Percentiles rank a stretch among this genome's conserved stretches.
These are phyloP conservation scores for Anacardium occidentale DNA, from an alignment of 345 rosid species.

Conservation along the genomic window DNA sequence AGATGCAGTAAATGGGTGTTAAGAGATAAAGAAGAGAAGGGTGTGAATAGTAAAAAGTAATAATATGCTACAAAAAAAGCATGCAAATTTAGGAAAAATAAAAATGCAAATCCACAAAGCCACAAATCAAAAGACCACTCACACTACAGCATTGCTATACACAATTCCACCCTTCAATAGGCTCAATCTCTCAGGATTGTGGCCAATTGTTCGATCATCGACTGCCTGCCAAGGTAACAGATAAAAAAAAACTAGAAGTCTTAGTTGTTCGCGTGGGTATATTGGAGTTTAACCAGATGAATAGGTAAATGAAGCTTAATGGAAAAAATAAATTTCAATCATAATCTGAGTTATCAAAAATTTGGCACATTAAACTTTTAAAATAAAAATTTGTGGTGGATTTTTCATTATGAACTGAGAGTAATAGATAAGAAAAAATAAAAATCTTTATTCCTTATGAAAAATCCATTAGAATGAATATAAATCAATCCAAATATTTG, in stretches of 20 bases:
- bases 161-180: slow-evolving; percentile 60
- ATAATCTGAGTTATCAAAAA: background rate
- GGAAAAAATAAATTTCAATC: background rate
- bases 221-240: slow-evolving; percentile 41
- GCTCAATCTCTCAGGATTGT: slow-evolving; percentile 62
- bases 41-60: too few relatives aligned
- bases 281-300: background rate
- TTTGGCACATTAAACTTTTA: background rate
- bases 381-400: background rate
- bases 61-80: too few relatives aligned
- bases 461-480: background rate
- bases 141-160: slow-evolving; percentile 59
- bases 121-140: slow-evolving; percentile 28
- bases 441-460: background rate
- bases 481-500: background rate
- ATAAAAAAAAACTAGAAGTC: background rate
- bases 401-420: background rate
- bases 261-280: background rate
- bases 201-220: slow-evolving; percentile 63
- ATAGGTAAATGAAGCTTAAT: background rate
- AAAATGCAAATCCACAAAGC: background rate
- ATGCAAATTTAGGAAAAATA: background rate
- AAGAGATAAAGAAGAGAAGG: too few relatives aligned
- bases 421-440: background rate
- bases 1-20: too few relatives aligned